These are phyloP conservation scores for Fistulifera pelliculosa DNA, from an alignment of 108 stramenopile genomes.

Conservation along the genomic window DNA sequence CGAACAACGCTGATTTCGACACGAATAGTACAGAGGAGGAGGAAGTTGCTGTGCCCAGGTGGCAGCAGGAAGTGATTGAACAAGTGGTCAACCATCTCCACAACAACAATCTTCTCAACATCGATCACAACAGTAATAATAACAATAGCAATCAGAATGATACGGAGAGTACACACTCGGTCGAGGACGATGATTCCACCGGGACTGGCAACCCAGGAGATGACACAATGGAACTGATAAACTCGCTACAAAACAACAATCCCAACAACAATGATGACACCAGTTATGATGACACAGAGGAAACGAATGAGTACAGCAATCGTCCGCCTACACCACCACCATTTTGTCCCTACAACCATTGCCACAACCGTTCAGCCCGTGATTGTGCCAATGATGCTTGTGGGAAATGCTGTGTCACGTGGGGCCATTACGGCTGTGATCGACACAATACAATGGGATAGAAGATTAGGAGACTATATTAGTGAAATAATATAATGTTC, in stretches of 20 bases:
- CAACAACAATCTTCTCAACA: neutral
- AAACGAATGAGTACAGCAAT: neutral
- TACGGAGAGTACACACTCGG: neutral
- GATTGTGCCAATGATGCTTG: constrained; percentile 30
- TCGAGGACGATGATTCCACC: neutral
- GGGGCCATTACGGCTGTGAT: constrained; percentile 21
- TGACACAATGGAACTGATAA: no score
- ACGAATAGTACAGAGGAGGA: neutral
- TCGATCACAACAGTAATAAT: neutral
- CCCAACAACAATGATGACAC: neutral
- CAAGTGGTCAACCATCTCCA: no score
- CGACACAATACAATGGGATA: constrained; percentile 20
- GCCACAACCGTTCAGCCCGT: constrained; percentile 25
- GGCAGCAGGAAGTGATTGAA: neutral
- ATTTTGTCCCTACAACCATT: constrained; percentile 6
- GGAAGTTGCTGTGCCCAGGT: no score
- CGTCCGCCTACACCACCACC: neutral
- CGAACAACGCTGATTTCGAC: no score
- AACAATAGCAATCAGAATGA: neutral
- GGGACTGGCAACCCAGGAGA: no score
- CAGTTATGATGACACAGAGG: no score
- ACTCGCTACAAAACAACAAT: neutral
- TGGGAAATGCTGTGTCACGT: constrained; percentile 30
- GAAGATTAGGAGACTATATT: neutral
- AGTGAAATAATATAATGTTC: no score